Percentiles rank a stretch among this genome's conserved stretches.
These are phyloP conservation scores for Fusarium multiceps DNA, from an alignment of 2,329 filamentous ascomycete species.

Conservation along the genomic window DNA sequence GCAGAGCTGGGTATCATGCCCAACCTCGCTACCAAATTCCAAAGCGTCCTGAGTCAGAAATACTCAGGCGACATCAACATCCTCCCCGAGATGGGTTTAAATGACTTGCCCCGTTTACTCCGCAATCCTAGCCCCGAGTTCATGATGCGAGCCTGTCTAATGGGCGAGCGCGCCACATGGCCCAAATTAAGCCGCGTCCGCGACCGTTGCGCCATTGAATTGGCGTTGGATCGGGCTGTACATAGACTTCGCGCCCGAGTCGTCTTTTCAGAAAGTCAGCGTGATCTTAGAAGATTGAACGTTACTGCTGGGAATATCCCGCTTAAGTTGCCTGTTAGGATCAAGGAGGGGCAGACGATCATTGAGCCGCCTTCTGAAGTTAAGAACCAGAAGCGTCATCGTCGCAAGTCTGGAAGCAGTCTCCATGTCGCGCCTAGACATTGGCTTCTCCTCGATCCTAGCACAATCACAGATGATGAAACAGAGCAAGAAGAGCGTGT, in stretches of 20 bases:
- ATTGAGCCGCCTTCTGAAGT: conserved; percentile 40
- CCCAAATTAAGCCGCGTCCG: conserved; percentile 86
- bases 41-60: conserved; percentile 86
- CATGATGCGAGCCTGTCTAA: conserved; percentile 81
- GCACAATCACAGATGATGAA: conserved; percentile 56
- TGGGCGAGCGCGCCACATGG: conserved; percentile 90
- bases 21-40: conserved; percentile 79
- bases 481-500: conserved; percentile 58
- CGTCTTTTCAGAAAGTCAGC: conserved; percentile 74
- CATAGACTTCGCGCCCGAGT: conserved; percentile 74
- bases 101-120: conserved; percentile 80
- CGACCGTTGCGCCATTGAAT: conserved; percentile 88
- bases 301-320: conserved; percentile 46
- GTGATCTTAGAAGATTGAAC: conserved; percentile 64
- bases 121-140: conserved; percentile 88
- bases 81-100: conserved; percentile 79
- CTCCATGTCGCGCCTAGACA: conserved; percentile 55
- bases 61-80: conserved; percentile 98
- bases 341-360: conserved; percentile 28
- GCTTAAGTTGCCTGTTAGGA: conserved; percentile 34
- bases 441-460: conserved; percentile 53
- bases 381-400: conserved; percentile 52
- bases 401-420: conserved; percentile 64
- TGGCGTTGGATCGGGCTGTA: conserved; percentile 82
- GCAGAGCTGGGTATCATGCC: conserved; percentile 84